Evolutionary conservation across 768 basidiomycete genomes (phyloP).

Genomic region (Terana coerulea): DNA sequence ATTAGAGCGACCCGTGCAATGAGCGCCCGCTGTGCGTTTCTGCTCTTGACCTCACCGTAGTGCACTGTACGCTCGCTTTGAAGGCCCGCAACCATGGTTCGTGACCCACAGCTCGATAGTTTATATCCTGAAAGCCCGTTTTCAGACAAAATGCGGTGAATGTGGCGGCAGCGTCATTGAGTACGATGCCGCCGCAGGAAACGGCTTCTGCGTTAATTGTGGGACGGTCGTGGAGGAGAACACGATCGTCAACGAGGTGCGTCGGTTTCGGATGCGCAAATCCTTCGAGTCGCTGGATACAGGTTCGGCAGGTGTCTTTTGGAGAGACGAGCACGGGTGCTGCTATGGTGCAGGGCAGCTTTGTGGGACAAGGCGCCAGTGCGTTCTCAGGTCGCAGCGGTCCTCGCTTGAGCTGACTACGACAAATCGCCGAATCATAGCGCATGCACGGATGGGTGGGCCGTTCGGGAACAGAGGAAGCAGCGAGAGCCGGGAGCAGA

Average conservation of each 20-base stretch:
- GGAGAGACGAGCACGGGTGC: slow-evolving; percentile 92
- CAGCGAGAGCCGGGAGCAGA: slow-evolving; percentile 84
- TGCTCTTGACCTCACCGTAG: too few species aligned
- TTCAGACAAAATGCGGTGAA: slow-evolving; percentile 57
- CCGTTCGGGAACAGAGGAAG: slow-evolving; percentile 78
- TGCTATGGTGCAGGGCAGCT: slow-evolving; percentile 93
- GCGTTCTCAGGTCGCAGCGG: slow-evolving; percentile 28
- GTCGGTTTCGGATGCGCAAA: neutral
- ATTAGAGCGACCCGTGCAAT: too few species aligned
- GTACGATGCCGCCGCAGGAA: slow-evolving; percentile 80
- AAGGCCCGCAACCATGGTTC: too few species aligned
- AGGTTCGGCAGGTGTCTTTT: slow-evolving; percentile 65
- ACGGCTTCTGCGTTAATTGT: slow-evolving; percentile 81
- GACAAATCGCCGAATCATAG: slow-evolving; percentile 38
- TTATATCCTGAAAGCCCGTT: neutral
- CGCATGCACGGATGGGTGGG: slow-evolving; percentile 78
- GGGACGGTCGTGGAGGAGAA: slow-evolving; percentile 93
- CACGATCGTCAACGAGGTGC: slow-evolving; percentile 82
- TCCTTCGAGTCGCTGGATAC: neutral
- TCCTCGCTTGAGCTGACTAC: neutral
- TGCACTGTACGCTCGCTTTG: too few species aligned
- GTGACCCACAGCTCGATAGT: too few species aligned
- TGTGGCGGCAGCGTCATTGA: slow-evolving; percentile 84
- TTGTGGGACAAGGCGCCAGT: slow-evolving; percentile 91
- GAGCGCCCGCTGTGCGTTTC: too few species aligned